Conservation (phyloP, 148 eudicot genomes). For the Amaranthus cruentus region DNA sequence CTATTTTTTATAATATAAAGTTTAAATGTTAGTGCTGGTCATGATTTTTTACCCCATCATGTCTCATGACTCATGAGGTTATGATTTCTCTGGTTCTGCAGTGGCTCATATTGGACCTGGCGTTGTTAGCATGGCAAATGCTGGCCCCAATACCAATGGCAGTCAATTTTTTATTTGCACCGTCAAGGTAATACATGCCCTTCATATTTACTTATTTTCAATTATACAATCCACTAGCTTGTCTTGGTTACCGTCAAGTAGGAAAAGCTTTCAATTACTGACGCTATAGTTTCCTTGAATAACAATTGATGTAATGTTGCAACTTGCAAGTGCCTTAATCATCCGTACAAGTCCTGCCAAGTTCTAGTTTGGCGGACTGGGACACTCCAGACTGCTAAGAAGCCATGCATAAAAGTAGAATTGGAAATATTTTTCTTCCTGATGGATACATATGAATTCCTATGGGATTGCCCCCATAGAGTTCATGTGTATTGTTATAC, state of each 20-base stretch:
- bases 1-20: too few species aligned
- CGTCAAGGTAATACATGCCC: constrained; percentile 58
- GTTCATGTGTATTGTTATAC: too few species aligned
- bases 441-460: too few species aligned
- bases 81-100: constrained; percentile 27
- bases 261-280: neutral
- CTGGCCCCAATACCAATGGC: constrained; percentile 93
- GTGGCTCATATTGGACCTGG: constrained; percentile 87
- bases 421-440: too few species aligned
- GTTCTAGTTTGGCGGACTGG: too few species aligned
- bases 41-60: too few species aligned
- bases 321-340: too few species aligned
- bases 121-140: constrained; percentile 97
- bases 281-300: neutral
- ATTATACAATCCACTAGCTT: neutral
- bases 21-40: too few species aligned
- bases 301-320: neutral
- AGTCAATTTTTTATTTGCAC: constrained; percentile 97
- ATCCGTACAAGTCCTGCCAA: too few species aligned
- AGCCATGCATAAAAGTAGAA: too few species aligned
- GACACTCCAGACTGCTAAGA: too few species aligned
- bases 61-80: neutral
- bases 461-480: too few species aligned
- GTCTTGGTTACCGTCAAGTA: neutral
- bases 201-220: neutral